Conservation (phyloP, 345 rosid species). For the Mallotus nudiflorus region DNA sequence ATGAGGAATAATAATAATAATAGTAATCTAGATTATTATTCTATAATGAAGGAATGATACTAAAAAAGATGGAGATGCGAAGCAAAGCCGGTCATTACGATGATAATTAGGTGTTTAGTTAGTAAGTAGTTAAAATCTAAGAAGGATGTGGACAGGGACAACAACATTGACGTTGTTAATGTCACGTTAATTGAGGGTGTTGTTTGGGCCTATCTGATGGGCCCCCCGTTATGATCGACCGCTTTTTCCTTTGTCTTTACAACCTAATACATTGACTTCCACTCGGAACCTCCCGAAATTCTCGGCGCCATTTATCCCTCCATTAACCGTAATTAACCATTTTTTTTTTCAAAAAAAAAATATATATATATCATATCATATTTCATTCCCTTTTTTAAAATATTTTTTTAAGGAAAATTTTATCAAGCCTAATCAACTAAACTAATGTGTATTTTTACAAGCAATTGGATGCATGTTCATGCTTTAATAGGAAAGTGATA, state of each 20-base stretch:
- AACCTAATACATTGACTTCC: constrained; percentile 46
- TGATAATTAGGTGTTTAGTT: neutral
- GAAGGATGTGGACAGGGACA: neutral
- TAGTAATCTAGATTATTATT: too few relatives aligned
- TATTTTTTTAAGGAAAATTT: too few relatives aligned
- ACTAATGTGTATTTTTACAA: too few relatives aligned
- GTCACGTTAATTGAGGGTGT: constrained; percentile 15
- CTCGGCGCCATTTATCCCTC: constrained; percentile 44
- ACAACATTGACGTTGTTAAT: constrained; percentile 14
- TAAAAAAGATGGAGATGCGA: too few relatives aligned
- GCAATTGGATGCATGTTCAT: too few relatives aligned
- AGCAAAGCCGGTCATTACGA: neutral
- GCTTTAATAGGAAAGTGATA: too few relatives aligned
- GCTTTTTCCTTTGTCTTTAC: neutral
- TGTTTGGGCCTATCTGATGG: constrained; percentile 3
- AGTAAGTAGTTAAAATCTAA: neutral
- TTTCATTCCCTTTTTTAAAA: too few relatives aligned
- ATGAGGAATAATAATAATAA: neutral
- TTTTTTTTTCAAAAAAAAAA: too few relatives aligned
- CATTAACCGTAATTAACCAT: neutral
- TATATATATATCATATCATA: too few relatives aligned
- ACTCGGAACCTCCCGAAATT: constrained; percentile 31
- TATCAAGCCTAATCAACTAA: too few relatives aligned
- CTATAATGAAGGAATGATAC: too few relatives aligned
- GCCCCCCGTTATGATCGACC: constrained; percentile 10